Percentiles rank a stretch among this genome's conserved stretches.
Evolutionary conservation across 495 filamentous ascomycete genomes (phyloP).

Genomic region (Podospora tetraspora): DNA sequence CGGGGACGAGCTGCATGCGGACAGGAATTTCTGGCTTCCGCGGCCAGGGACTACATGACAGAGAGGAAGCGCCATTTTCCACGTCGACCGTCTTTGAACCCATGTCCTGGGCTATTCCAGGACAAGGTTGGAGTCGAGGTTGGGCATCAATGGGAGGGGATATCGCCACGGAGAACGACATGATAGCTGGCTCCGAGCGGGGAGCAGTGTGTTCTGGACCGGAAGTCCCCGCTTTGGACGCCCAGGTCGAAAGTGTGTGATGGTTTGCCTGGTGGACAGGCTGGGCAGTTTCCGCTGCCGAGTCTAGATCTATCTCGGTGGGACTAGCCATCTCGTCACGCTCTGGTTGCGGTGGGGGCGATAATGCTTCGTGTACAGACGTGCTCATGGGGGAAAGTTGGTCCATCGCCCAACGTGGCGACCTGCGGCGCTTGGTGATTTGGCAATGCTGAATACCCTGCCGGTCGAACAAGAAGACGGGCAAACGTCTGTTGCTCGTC

Average conservation of each 20-base stretch:
- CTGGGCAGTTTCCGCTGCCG: constrained; percentile 13
- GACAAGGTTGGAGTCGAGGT: constrained; percentile 11
- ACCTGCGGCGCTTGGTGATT: constrained; percentile 9
- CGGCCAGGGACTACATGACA: neutral
- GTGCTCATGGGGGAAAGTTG: neutral
- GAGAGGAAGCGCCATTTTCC: neutral
- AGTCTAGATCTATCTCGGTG: constrained; percentile 8
- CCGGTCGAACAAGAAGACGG: neutral
- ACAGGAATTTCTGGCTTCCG: neutral
- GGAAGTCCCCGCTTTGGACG: neutral
- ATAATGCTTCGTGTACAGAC: neutral
- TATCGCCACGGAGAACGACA: neutral
- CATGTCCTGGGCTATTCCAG: neutral
- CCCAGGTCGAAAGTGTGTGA: constrained; percentile 20
- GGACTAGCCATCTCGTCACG: neutral
- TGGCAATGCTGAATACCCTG: constrained; percentile 11
- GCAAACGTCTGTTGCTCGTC: constrained; percentile 1
- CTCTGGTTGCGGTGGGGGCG: constrained; percentile 3
- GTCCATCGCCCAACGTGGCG: constrained; percentile 13
- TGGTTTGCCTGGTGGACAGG: constrained; percentile 23
- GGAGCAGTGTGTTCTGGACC: neutral
- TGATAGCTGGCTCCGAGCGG: neutral
- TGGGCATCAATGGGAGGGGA: constrained; percentile 14
- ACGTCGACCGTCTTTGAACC: neutral
- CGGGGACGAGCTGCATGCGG: neutral